Conservation (phyloP, 1,284 basidiomycete species). For the Wolfiporia cocos region DNA sequence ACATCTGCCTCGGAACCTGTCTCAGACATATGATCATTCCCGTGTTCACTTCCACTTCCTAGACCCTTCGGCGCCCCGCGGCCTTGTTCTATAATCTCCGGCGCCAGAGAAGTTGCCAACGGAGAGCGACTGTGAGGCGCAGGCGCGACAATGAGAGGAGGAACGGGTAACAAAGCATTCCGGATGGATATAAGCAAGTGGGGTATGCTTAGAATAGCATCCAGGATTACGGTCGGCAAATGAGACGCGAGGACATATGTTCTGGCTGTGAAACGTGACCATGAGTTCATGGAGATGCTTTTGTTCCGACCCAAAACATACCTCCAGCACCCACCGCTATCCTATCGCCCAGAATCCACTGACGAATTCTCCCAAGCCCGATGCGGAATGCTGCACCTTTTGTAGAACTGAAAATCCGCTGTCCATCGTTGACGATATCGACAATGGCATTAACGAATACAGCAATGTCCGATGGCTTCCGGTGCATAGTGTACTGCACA, state of each 20-base stretch:
- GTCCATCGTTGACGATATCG: slow-evolving; percentile 49
- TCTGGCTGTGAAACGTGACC: slow-evolving; percentile 34
- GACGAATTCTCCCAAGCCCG: slow-evolving; percentile 37
- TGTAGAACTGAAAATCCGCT: slow-evolving; percentile 27
- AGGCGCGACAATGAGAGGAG: slow-evolving; percentile 31
- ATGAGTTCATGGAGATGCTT: background rate
- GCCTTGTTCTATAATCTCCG: background rate
- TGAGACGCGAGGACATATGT: slow-evolving; percentile 65
- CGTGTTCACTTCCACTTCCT: too few relatives aligned
- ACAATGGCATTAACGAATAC: slow-evolving; percentile 54
- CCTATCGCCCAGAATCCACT: slow-evolving; percentile 55
- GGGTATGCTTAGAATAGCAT: slow-evolving; percentile 59
- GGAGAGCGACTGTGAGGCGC: slow-evolving; percentile 8
- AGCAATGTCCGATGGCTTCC: slow-evolving; percentile 49
- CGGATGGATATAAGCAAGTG: slow-evolving; percentile 55
- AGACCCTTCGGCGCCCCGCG: too few relatives aligned
- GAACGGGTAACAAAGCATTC: slow-evolving; percentile 48
- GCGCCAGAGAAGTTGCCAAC: slow-evolving; percentile 1
- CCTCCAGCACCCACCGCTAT: slow-evolving; percentile 72
- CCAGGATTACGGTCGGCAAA: slow-evolving; percentile 61
- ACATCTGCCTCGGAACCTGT: slow-evolving; percentile 58
- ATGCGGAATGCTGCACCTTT: slow-evolving; percentile 32
- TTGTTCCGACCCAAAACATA: slow-evolving; percentile 25
- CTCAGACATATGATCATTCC: slow-evolving; percentile 31
- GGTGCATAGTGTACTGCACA: slow-evolving; percentile 29